Conservation (phyloP, 2,329 filamentous ascomycete species). For the Calonectria honghensis region DNA sequence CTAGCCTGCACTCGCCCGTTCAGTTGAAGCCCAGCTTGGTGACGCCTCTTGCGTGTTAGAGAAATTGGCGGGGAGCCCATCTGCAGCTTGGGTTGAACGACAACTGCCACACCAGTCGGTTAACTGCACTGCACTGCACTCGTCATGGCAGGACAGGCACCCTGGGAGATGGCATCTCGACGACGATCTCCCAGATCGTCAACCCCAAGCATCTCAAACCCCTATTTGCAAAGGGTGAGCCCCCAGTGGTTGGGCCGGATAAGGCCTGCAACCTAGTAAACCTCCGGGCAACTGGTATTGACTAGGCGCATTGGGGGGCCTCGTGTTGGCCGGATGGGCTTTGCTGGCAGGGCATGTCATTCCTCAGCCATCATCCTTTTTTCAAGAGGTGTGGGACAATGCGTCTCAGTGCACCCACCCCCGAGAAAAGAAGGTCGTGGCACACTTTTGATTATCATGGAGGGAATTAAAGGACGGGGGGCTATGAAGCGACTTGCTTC, state of each 20-base stretch:
- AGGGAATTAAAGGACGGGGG: constrained; percentile 13
- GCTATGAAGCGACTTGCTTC: constrained; percentile 44
- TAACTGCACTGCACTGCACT: constrained; percentile 21
- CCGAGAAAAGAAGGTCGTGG: constrained; percentile 43
- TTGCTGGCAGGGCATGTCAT: constrained; percentile 34
- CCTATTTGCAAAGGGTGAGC: constrained; percentile 42
- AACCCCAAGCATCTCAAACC: constrained; percentile 40
- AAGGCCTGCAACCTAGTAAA: constrained; percentile 35
- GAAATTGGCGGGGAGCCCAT: constrained; percentile 29
- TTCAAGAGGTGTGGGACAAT: constrained; percentile 46
- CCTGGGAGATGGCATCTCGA: constrained; percentile 32
- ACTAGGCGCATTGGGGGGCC: constrained; percentile 36
- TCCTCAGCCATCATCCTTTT: constrained; percentile 38
- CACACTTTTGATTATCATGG: constrained; percentile 27
- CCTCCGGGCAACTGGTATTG: constrained; percentile 31
- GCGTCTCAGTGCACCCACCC: constrained; percentile 31
- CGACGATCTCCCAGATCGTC: constrained; percentile 49
- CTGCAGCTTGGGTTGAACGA: constrained; percentile 22
- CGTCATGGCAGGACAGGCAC: constrained; percentile 23
- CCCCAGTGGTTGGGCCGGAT: constrained; percentile 30
- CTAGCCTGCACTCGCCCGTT: constrained; percentile 3
- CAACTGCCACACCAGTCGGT: constrained; percentile 25
- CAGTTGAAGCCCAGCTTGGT: neutral
- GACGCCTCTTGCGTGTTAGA: constrained; percentile 13
- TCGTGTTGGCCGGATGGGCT: constrained; percentile 42